Evolutionary conservation across 2,329 filamentous ascomycete species (phyloP).

Genomic region (Whalleya microplaca): DNA sequence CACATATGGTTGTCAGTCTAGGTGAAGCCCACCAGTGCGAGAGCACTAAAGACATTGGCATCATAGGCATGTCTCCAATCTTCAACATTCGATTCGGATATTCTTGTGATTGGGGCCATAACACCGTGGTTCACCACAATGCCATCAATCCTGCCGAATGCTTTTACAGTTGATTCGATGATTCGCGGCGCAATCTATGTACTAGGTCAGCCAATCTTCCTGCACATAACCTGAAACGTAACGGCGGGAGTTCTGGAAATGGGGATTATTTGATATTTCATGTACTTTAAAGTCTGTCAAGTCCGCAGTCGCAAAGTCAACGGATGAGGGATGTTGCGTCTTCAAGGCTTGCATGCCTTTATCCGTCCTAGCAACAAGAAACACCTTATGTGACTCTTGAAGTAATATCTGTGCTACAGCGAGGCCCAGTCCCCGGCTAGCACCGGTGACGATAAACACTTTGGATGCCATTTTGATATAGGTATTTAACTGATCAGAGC

Average conservation of each 20-base stretch:
- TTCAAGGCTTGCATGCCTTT: constrained; percentile 55
- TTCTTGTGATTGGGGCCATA: constrained; percentile 72
- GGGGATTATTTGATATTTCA: not conserved
- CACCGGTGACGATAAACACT: constrained; percentile 71
- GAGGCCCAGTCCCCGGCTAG: constrained; percentile 65
- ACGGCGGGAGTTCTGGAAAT: not conserved
- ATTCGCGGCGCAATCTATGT: constrained; percentile 61
- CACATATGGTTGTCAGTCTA: not conserved
- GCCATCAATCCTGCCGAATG: constrained; percentile 77
- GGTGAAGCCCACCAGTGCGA: constrained; percentile 67
- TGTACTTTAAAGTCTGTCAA: constrained; percentile 55
- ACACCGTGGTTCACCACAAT: constrained; percentile 88
- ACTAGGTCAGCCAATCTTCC: constrained; percentile 6
- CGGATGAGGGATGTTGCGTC: constrained; percentile 53
- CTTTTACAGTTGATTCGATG: constrained; percentile 65
- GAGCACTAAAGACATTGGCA: constrained; percentile 82
- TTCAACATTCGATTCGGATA: constrained; percentile 69
- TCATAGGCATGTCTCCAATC: constrained; percentile 80
- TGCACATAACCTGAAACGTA: not conserved
- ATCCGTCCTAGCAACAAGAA: constrained; percentile 60
- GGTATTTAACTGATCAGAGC: not conserved
- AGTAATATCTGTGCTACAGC: constrained; percentile 58
- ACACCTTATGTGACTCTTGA: constrained; percentile 58
- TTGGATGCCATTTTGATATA: constrained; percentile 53
- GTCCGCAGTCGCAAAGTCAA: constrained; percentile 61